Percentiles rank a stretch among this genome's conserved stretches.
Evolutionary conservation across 1,139 yeast species (phyloP).

Genomic region (Suhomyces terraborum): DNA sequence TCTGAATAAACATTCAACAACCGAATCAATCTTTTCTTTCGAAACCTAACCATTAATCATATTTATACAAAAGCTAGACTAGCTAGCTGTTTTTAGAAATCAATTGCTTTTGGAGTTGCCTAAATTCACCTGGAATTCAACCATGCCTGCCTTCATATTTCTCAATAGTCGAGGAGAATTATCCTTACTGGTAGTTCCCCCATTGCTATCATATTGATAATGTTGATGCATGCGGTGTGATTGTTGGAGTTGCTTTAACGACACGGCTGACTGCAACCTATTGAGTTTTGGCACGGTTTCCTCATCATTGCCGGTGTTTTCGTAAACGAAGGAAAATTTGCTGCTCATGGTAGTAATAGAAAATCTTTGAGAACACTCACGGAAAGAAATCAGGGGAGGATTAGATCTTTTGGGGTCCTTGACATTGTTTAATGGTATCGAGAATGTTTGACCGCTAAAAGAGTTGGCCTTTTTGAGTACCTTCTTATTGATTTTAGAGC

Average conservation of each 20-base stretch:
- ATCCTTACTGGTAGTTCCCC: constrained; percentile 13
- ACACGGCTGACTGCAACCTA: constrained; percentile 9
- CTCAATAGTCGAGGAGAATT: constrained; percentile 24
- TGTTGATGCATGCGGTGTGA: constrained; percentile 13
- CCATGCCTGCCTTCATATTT: constrained; percentile 41
- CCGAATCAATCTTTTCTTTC: neutral
- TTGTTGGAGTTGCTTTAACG: constrained; percentile 10
- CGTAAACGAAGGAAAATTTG: constrained; percentile 25
- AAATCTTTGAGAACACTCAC: constrained; percentile 32
- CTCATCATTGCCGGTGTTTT: constrained; percentile 17
- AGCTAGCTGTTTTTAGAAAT: constrained; percentile 4
- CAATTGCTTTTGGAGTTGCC: constrained; percentile 4
- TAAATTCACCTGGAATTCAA: constrained; percentile 38
- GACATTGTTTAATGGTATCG: constrained; percentile 5
- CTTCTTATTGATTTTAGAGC: constrained; percentile 18
- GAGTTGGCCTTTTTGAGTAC: constrained; percentile 19
- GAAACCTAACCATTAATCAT: constrained; percentile 1
- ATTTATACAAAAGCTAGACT: constrained; percentile 8
- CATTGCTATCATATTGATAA: constrained; percentile 16
- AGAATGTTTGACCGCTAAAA: constrained; percentile 14
- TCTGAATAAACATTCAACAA: no score
- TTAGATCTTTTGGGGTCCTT: constrained; percentile 14
- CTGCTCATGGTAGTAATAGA: constrained; percentile 21
- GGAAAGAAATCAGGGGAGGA: constrained; percentile 25
- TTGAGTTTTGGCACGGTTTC: constrained; percentile 3